Evolutionary conservation across 257 asterid species (phyloP).

Genomic region (Nicotiana attenuata): DNA sequence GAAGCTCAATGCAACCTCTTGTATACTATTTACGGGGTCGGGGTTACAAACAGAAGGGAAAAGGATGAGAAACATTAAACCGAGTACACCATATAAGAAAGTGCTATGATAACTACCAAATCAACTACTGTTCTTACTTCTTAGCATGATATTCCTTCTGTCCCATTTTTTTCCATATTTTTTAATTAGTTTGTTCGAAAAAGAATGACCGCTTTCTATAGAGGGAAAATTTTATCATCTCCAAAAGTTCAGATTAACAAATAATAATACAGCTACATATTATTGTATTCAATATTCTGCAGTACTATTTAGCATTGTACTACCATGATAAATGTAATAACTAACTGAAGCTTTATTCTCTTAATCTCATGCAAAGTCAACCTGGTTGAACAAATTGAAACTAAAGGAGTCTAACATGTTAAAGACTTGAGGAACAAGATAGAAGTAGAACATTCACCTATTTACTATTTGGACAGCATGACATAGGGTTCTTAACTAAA

Average conservation of each 20-base stretch:
- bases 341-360: neutral
- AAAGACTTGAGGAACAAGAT: neutral
- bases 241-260: neutral
- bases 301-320: neutral
- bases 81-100: neutral
- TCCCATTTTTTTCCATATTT: neutral
- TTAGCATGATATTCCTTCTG: neutral
- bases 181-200: neutral
- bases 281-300: neutral
- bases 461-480: neutral
- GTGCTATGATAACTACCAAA: neutral
- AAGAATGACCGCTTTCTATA: neutral
- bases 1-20: conserved; percentile 92
- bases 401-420: neutral
- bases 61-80: conserved; percentile 1
- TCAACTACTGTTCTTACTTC: neutral
- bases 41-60: neutral
- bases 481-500: neutral
- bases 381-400: neutral
- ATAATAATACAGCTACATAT: neutral
- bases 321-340: neutral
- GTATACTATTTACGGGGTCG: conserved; percentile 40
- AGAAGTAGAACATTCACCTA: neutral
- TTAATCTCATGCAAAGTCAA: neutral
- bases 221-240: neutral